A percentile compares a stretch with the other conserved stretches of the same genome.
These are phyloP conservation scores for Senecio squalidus DNA, from an alignment of 140 eudicot genomes.

Conservation along the genomic window DNA sequence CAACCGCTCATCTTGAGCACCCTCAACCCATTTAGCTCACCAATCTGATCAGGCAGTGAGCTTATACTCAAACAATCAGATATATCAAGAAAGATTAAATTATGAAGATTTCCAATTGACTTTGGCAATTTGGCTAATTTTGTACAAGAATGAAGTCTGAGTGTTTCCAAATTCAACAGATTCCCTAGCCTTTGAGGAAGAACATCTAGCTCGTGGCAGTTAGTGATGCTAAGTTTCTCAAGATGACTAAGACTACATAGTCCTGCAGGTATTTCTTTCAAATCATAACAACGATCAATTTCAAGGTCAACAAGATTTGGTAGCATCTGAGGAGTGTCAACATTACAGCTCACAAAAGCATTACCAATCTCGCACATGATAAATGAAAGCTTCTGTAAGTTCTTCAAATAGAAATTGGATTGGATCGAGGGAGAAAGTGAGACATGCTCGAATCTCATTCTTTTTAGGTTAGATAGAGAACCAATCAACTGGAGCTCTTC, in stretches of 20 bases:
- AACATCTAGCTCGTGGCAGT: constrained; percentile 28
- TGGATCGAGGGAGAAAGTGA: constrained; percentile 26
- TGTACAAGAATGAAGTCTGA: constrained; percentile 39
- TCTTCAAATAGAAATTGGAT: constrained; percentile 17
- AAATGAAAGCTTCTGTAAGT: constrained; percentile 36
- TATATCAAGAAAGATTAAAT: constrained; percentile 31
- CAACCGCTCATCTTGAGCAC: constrained; percentile 40
- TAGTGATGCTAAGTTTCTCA: constrained; percentile 35
- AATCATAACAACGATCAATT: constrained; percentile 34
- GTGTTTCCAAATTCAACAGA: constrained; percentile 24
- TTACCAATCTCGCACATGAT: constrained; percentile 33
- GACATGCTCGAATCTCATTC: constrained; percentile 38
- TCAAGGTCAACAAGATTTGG: constrained; percentile 37
- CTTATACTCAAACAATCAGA: constrained; percentile 40
- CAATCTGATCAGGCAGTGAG: constrained; percentile 31
- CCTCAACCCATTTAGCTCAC: constrained; percentile 27
- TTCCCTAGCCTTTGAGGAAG: constrained; percentile 33
- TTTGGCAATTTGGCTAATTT: constrained; percentile 26
- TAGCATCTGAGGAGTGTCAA: constrained; percentile 4
- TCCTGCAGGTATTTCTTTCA: constrained; percentile 26
- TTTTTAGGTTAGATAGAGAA: constrained; percentile 20
- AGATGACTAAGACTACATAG: constrained; percentile 23
- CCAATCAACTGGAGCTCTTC: constrained; percentile 9
- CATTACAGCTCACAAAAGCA: constrained; percentile 12
- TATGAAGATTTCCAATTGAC: constrained; percentile 23